These are phyloP conservation scores for Rhypophila decipiens DNA, from an alignment of 495 filamentous ascomycete genomes.

Conservation along the genomic window DNA sequence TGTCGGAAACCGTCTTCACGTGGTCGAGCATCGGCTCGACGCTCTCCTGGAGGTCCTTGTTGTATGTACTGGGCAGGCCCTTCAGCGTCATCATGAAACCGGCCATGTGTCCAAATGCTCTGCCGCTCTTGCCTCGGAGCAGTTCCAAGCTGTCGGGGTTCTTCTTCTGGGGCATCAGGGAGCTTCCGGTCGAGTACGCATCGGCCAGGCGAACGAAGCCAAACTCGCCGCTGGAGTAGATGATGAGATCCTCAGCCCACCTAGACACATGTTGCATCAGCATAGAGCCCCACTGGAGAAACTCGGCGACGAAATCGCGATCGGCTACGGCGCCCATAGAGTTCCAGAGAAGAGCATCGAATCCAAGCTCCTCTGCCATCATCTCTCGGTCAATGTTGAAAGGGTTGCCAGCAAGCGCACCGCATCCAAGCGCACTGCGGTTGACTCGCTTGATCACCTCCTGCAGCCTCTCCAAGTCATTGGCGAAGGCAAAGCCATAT, in stretches of 20 bases:
- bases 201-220: conserved; percentile 78
- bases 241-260: conserved; percentile 85
- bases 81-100: conserved; percentile 86
- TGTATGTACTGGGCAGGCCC: conserved; percentile 84
- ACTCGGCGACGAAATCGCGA: conserved; percentile 86
- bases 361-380: conserved; percentile 85
- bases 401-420: conserved; percentile 86
- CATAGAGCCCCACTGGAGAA: conserved; percentile 80
- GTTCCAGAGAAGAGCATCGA: conserved; percentile 75
- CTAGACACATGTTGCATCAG: conserved; percentile 84
- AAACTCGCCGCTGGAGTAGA: conserved; percentile 79
- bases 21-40: conserved; percentile 84
- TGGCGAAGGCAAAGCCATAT: conserved; percentile 68
- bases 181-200: conserved; percentile 77
- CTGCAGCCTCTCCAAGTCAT: conserved; percentile 72
- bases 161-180: conserved; percentile 86
- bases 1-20: conserved; percentile 80
- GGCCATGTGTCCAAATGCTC: conserved; percentile 81
- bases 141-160: conserved; percentile 81
- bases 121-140: conserved; percentile 77
- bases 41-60: conserved; percentile 91
- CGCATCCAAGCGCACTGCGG: conserved; percentile 70
- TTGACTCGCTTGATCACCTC: conserved; percentile 73
- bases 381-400: conserved; percentile 85
- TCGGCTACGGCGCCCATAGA: conserved; percentile 77